phyloP scores from a whole-genome alignment of 1,139 yeast species.

The Diutina mesorugosa region DNA sequence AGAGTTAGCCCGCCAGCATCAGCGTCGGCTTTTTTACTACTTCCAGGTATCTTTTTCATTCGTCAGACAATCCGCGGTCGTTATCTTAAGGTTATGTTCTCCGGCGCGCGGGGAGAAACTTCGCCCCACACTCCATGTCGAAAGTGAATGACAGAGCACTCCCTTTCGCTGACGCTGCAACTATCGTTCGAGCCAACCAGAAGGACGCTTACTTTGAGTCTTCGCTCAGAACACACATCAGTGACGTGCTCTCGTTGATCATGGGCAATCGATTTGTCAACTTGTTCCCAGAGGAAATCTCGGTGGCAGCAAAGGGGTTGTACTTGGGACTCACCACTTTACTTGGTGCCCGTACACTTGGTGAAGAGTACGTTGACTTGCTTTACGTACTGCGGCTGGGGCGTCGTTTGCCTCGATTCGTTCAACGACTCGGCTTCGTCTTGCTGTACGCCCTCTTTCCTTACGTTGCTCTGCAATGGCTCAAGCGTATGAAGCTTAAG shows the following conservation, averaged over 20 bases:
- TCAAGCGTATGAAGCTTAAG: constrained; percentile 13
- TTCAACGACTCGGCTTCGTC: constrained; percentile 39
- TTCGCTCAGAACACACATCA: constrained; percentile 39
- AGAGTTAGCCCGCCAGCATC: background rate
- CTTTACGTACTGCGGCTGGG: constrained; percentile 50
- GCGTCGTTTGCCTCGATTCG: constrained; percentile 31
- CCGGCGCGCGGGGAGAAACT: background rate
- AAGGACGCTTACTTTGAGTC: constrained; percentile 69
- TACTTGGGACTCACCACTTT: constrained; percentile 66
- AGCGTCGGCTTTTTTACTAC: background rate
- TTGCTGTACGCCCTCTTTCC: constrained; percentile 46
- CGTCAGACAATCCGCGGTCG: too few relatives aligned
- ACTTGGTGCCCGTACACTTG: constrained; percentile 68
- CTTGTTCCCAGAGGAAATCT: constrained; percentile 49
- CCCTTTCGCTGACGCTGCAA: constrained; percentile 37
- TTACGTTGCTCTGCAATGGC: constrained; percentile 26
- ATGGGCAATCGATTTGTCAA: constrained; percentile 63
- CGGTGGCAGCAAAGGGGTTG: constrained; percentile 41
- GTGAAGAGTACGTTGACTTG: constrained; percentile 89
- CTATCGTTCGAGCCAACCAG: constrained; percentile 68
- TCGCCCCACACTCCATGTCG: constrained; percentile 10
- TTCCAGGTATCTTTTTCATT: background rate
- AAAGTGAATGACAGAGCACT: constrained; percentile 17
- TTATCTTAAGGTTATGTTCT: background rate
- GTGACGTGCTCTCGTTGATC: constrained; percentile 39